These are phyloP conservation scores for Exserohilum rostratum DNA, from an alignment of 2,329 filamentous ascomycete genomes.

Conservation along the genomic window DNA sequence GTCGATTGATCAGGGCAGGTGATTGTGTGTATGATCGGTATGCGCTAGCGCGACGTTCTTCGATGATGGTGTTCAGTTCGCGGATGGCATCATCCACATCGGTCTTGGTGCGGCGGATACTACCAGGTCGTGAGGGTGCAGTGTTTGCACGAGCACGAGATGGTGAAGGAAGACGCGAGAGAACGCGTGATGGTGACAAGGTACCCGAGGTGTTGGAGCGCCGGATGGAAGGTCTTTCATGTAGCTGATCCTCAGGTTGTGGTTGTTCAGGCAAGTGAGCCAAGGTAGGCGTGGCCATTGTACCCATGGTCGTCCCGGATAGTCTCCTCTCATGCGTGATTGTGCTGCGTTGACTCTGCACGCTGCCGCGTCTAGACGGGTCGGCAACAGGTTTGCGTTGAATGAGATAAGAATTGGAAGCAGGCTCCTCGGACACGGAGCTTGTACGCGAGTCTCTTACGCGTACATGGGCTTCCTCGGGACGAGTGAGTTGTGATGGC, in stretches of 20 bases:
- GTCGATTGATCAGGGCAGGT: conserved; percentile 33
- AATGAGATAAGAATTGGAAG: conserved; percentile 34
- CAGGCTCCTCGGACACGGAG: conserved; percentile 36
- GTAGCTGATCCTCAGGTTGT: conserved; percentile 20
- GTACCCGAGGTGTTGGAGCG: conserved; percentile 38
- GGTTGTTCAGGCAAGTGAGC: conserved; percentile 35
- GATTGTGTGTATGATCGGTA: conserved; percentile 40
- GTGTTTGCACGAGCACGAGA: conserved; percentile 46
- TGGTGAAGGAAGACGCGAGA: conserved; percentile 42
- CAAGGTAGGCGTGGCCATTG: conserved; percentile 32
- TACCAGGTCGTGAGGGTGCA: conserved; percentile 43
- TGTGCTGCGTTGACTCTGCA: conserved; percentile 35
- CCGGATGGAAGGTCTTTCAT: conserved; percentile 29
- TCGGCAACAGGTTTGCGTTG: conserved; percentile 43
- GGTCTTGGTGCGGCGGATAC: conserved; percentile 45
- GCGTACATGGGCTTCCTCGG: conserved; percentile 43
- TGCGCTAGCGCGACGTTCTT: conserved; percentile 52
- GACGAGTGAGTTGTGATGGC: conserved; percentile 36
- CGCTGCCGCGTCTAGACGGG: conserved; percentile 36
- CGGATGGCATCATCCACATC: conserved; percentile 55
- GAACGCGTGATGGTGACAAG: conserved; percentile 28
- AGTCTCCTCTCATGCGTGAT: conserved; percentile 27
- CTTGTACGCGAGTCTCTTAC: conserved; percentile 36
- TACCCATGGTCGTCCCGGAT: conserved; percentile 30
- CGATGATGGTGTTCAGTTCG: conserved; percentile 57